These are phyloP conservation scores for Capronia coronata DNA, from an alignment of 2,329 filamentous ascomycete genomes.

Conservation along the genomic window DNA sequence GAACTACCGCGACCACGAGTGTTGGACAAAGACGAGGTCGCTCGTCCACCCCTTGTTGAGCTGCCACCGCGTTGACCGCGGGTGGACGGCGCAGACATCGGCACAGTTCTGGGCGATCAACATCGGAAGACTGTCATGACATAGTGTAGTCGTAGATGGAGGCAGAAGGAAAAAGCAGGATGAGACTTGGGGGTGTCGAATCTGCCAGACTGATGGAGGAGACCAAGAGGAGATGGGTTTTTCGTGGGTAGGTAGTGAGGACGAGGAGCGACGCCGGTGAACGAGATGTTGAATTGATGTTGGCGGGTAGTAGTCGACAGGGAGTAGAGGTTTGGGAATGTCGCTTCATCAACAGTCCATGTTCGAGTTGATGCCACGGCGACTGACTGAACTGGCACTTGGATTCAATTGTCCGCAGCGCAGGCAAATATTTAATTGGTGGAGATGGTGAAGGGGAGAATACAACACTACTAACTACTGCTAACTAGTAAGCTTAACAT, in stretches of 20 bases:
- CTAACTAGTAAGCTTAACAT: no score
- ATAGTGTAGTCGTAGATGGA: not conserved
- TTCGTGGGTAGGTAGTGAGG: no score
- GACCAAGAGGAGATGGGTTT: no score
- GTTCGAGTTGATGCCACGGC: no score
- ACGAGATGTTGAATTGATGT: no score
- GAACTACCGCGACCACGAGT: conserved; percentile 19
- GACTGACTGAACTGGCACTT: no score
- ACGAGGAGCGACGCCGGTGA: no score
- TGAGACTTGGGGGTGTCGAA: not conserved
- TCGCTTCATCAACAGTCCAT: no score
- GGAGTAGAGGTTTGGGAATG: no score
- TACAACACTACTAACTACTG: not conserved
- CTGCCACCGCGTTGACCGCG: conserved; percentile 26
- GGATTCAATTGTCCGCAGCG: no score
- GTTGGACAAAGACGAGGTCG: conserved; percentile 2
- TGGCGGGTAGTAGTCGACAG: no score
- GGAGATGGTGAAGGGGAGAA: not conserved
- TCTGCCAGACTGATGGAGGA: no score
- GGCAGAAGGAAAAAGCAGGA: not conserved
- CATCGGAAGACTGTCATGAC: conserved; percentile 20
- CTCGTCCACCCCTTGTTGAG: conserved; percentile 20
- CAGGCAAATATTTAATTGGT: not conserved
- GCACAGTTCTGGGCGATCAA: conserved; percentile 15
- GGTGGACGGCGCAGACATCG: conserved; percentile 25